Evolutionary conservation across 2,329 filamentous ascomycete genomes (phyloP).

Genomic region (Paecilomyces variotii): DNA sequence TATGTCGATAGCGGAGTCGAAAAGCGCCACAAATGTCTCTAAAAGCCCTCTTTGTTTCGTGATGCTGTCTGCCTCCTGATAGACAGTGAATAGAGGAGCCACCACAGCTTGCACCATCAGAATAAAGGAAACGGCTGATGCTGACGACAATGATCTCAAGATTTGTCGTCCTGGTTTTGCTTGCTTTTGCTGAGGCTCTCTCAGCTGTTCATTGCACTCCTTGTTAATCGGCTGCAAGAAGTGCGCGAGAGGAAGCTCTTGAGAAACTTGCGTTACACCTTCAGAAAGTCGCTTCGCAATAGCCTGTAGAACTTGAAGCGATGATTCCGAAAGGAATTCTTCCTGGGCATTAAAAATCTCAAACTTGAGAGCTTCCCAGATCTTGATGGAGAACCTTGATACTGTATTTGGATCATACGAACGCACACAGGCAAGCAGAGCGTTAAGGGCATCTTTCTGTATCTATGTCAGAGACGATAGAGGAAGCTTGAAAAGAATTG

Average conservation of each 20-base stretch:
- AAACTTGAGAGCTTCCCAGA: constrained; percentile 63
- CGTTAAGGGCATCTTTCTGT: constrained; percentile 56
- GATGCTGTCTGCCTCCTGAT: constrained; percentile 54
- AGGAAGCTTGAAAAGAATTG: not conserved
- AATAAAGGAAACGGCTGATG: constrained; percentile 48
- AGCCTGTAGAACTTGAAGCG: constrained; percentile 46
- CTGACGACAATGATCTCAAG: constrained; percentile 47
- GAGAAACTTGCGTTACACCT: constrained; percentile 28
- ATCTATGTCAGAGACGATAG: constrained; percentile 10
- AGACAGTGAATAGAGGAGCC: constrained; percentile 51
- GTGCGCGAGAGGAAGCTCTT: constrained; percentile 38
- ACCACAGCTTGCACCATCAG: constrained; percentile 49
- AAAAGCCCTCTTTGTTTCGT: constrained; percentile 56
- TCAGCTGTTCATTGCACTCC: constrained; percentile 60
- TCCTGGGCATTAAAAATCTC: constrained; percentile 61
- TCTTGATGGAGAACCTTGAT: constrained; percentile 54
- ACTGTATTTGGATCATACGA: constrained; percentile 53
- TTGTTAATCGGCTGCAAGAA: constrained; percentile 56
- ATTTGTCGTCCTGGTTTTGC: constrained; percentile 58
- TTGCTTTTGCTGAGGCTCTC: constrained; percentile 61
- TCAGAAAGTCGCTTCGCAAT: constrained; percentile 50
- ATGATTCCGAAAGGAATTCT: constrained; percentile 55
- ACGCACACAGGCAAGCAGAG: constrained; percentile 52
- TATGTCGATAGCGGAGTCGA: constrained; percentile 50
- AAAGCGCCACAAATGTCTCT: constrained; percentile 51